These are phyloP conservation scores for Auricularia sp. DNA, from an alignment of 768 basidiomycete genomes.

Conservation along the genomic window DNA sequence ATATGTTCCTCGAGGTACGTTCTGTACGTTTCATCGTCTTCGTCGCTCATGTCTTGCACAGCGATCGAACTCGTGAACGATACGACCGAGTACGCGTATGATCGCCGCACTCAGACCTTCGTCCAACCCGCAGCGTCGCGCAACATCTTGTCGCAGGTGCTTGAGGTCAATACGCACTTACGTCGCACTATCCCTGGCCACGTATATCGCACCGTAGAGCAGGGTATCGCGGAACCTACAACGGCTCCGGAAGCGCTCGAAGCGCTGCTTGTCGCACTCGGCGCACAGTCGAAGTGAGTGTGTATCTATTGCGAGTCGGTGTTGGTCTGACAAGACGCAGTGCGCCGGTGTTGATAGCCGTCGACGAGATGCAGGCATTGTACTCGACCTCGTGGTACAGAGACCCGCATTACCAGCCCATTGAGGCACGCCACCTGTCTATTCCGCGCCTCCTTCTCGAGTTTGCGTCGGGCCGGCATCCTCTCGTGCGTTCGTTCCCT, in stretches of 20 bases:
- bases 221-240: conserved; percentile 45
- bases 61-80: conserved; percentile 61
- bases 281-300: conserved; percentile 52
- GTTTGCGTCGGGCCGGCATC: conserved; percentile 58
- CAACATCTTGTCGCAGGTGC: conserved; percentile 52
- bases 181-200: conserved; percentile 37
- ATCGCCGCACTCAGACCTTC: conserved; percentile 68
- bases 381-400: conserved; percentile 59
- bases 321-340: conserved; percentile 27
- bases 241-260: conserved; percentile 48
- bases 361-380: conserved; percentile 83
- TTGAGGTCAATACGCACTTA: conserved; percentile 50
- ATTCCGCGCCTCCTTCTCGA: conserved; percentile 71
- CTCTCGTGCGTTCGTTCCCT: conserved; percentile 43
- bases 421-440: conserved; percentile 71
- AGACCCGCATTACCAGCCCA: conserved; percentile 56
- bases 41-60: conserved; percentile 13
- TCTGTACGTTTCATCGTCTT: too few species aligned
- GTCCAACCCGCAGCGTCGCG: conserved; percentile 57
- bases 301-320: neutral
- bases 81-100: conserved; percentile 61
- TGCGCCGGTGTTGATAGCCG: conserved; percentile 68
- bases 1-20: conserved; percentile 70
- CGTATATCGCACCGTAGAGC: conserved; percentile 38
- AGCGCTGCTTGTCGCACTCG: conserved; percentile 50